Conservation (phyloP, 1,284 basidiomycete genomes). For the Erythrobasidium hasegawianum region DNA sequence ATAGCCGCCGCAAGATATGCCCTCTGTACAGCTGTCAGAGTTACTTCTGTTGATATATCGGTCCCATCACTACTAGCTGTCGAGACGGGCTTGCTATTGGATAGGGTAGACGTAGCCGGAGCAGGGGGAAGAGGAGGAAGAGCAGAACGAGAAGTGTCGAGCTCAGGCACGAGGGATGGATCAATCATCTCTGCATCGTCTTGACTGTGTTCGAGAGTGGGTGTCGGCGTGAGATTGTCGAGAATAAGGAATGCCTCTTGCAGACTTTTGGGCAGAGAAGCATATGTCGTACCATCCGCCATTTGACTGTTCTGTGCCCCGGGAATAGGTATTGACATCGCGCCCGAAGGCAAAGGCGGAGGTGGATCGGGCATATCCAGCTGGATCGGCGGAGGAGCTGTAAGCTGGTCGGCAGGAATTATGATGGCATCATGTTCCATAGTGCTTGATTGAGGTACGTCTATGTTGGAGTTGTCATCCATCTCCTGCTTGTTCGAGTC, state of each 20-base stretch:
- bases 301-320: neutral
- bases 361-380: neutral
- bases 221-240: constrained; percentile 7
- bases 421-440: constrained; percentile 1
- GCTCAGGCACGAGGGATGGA: constrained; percentile 8
- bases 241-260: constrained; percentile 32
- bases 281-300: neutral
- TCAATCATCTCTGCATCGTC: constrained; percentile 19
- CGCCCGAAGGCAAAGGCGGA: neutral
- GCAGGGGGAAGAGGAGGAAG: neutral
- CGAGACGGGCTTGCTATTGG: neutral
- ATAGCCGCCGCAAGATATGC: neutral
- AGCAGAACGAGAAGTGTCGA: neutral
- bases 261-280: constrained; percentile 14
- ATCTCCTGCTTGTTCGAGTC: no score
- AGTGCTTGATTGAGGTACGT: constrained; percentile 4
- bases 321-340: neutral
- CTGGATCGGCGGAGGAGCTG: neutral
- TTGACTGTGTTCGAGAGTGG: neutral
- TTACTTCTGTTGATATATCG: no score
- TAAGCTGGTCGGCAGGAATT: neutral
- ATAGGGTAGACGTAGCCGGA: neutral
- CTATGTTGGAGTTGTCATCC: neutral
- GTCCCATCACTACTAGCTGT: neutral
- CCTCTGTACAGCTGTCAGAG: neutral